Percentiles rank a stretch among this genome's conserved stretches.
Conservation (phyloP, 2,329 filamentous ascomycete species). For the Fusarium haematococcum region DNA sequence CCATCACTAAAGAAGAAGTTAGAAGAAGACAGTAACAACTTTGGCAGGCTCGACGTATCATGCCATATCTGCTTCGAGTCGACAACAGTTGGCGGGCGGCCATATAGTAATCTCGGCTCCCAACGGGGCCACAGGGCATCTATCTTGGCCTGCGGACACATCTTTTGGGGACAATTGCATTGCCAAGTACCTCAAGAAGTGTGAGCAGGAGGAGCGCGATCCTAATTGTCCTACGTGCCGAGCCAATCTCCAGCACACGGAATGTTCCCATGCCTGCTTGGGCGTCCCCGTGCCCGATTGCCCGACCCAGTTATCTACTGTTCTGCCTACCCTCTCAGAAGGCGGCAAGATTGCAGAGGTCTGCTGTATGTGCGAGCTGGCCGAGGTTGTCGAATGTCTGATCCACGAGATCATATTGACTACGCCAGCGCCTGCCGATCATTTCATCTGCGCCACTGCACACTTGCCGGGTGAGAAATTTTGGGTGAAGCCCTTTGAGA, state of each 20-base stretch:
- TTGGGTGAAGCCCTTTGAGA: neutral
- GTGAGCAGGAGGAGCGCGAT: no score
- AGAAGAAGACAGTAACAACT: neutral
- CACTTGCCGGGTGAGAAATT: neutral
- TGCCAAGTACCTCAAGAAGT: rapidly evolving
- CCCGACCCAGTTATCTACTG: neutral
- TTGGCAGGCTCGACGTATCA: neutral
- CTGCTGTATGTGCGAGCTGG: neutral
- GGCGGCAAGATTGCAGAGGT: neutral
- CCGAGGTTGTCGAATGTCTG: no score
- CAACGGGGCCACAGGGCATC: neutral
- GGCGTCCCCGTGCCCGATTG: neutral
- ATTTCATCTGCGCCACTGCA: neutral
- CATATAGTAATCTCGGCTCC: neutral
- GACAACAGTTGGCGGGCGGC: neutral
- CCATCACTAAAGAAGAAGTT: neutral
- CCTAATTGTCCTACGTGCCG: conserved; percentile 7
- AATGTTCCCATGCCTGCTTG: neutral
- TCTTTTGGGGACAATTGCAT: conserved; percentile 14
- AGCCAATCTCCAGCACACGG: neutral
- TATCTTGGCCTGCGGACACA: conserved; percentile 15
- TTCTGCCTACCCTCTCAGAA: neutral
- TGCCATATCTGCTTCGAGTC: neutral
- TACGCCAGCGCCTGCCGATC: neutral
- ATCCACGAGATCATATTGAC: neutral